Evolutionary conservation across 1,139 yeast species (phyloP).

Genomic region (Taphrina deformans): DNA sequence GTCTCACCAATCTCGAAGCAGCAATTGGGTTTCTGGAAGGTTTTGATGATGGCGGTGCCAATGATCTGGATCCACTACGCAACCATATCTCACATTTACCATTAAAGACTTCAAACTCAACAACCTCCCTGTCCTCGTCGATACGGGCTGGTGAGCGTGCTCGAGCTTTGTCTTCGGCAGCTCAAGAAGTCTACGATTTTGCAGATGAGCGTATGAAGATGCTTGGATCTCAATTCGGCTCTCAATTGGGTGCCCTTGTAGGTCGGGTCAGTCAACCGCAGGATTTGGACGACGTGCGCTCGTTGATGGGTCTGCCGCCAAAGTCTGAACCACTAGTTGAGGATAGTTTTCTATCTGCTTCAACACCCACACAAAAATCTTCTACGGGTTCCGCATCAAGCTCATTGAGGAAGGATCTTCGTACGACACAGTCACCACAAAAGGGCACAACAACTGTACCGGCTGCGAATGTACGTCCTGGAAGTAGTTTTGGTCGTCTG

Average conservation of each 20-base stretch:
- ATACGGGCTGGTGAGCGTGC: slow-evolving; percentile 29
- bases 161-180: slow-evolving; percentile 31
- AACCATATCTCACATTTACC: background rate
- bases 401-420: slow-evolving; percentile 3
- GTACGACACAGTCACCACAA: background rate
- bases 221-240: slow-evolving; percentile 28
- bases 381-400: slow-evolving; percentile 4
- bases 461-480: background rate
- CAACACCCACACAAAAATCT: background rate
- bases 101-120: background rate
- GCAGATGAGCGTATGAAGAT: slow-evolving; percentile 31
- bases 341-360: background rate
- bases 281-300: slow-evolving; percentile 23
- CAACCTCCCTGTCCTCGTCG: background rate
- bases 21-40: slow-evolving; percentile 56
- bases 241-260: slow-evolving; percentile 23
- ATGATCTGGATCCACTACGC: slow-evolving; percentile 7
- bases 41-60: slow-evolving; percentile 40
- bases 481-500: slow-evolving; percentile 16
- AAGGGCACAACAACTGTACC: background rate
- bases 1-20: slow-evolving; percentile 65
- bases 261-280: slow-evolving; percentile 24
- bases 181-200: slow-evolving; percentile 27
- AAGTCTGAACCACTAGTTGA: background rate
- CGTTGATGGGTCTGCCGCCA: slow-evolving; percentile 21